Evolutionary conservation across 2,329 filamentous ascomycete genomes (phyloP).

Genomic region (Arachnopeziza araneosa): DNA sequence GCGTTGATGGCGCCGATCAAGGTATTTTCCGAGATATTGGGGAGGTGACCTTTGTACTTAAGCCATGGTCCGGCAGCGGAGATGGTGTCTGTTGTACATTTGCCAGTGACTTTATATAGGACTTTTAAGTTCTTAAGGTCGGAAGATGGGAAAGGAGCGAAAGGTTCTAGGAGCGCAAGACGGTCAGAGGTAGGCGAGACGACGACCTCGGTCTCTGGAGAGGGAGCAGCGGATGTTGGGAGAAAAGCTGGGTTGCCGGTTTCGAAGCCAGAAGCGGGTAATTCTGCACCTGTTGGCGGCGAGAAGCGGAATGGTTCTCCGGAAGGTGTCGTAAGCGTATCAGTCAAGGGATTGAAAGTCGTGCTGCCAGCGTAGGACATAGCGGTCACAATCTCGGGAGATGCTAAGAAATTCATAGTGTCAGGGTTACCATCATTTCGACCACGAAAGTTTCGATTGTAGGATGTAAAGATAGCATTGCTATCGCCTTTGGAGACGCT

Average conservation of each 20-base stretch:
- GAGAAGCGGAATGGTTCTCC: slow-evolving; percentile 82
- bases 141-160: slow-evolving; percentile 69
- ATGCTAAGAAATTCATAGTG: slow-evolving; percentile 98
- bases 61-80: slow-evolving; percentile 95
- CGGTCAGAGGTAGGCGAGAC: slow-evolving; percentile 86
- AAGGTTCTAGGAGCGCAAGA: slow-evolving; percentile 86
- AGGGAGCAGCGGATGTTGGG: slow-evolving; percentile 65
- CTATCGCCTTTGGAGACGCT: slow-evolving; percentile 75
- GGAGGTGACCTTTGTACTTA: slow-evolving; percentile 98
- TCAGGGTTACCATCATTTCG: slow-evolving; percentile 94
- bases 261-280: slow-evolving; percentile 63
- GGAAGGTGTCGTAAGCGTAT: slow-evolving; percentile 72
- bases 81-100: slow-evolving; percentile 99
- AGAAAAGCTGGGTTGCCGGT: slow-evolving; percentile 69
- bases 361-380: slow-evolving; percentile 90
- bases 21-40: slow-evolving; percentile 97
- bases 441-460: slow-evolving; percentile 97
- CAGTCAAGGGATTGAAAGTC: slow-evolving; percentile 93
- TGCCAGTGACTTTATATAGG: slow-evolving; percentile 92
- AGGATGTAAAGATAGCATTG: slow-evolving; percentile 94
- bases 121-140: slow-evolving; percentile 78
- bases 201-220: slow-evolving; percentile 64
- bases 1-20: slow-evolving; percentile 92
- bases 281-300: slow-evolving; percentile 66
- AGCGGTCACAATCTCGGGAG: slow-evolving; percentile 92